A percentile compares a stretch with the other conserved stretches of the same genome.
These are phyloP conservation scores for Tuctoria greenei DNA, from an alignment of 176 grass and related monocot species.

Conservation along the genomic window DNA sequence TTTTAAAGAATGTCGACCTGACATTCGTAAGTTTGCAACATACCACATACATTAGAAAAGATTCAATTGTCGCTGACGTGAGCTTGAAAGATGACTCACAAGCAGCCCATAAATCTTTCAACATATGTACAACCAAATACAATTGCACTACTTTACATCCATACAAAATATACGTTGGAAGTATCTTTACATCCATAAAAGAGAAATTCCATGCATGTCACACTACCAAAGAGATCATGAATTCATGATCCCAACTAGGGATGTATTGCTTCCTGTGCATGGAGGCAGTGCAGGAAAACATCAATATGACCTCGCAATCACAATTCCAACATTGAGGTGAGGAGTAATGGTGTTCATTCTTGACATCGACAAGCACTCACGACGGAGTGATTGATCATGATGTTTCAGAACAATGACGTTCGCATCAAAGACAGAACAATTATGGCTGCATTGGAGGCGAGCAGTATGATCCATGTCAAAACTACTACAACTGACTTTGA, in stretches of 20 bases:
- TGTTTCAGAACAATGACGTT: not conserved
- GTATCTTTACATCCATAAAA: not conserved
- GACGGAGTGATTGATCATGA: not conserved
- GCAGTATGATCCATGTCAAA: too few species aligned
- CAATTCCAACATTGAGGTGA: not conserved
- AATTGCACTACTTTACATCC: not conserved
- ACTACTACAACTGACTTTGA: too few species aligned
- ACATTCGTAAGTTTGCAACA: not conserved
- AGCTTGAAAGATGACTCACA: not conserved
- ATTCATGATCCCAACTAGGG: not conserved
- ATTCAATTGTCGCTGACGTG: not conserved
- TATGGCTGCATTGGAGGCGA: too few species aligned
- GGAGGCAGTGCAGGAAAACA: not conserved
- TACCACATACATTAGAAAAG: not conserved
- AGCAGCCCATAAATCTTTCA: not conserved
- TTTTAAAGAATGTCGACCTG: not conserved
- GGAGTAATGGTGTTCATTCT: too few species aligned
- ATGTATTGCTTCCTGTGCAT: not conserved
- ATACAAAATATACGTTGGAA: not conserved
- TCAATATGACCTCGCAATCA: not conserved
- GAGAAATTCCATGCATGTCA: not conserved
- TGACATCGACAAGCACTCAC: not conserved
- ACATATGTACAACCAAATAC: not conserved
- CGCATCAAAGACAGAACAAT: too few species aligned
- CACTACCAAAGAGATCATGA: not conserved